Percentiles rank a stretch among this genome's conserved stretches.
These are phyloP conservation scores for Sugiyamaella mastotermitis DNA, from an alignment of 805 yeast genomes.

Conservation along the genomic window DNA sequence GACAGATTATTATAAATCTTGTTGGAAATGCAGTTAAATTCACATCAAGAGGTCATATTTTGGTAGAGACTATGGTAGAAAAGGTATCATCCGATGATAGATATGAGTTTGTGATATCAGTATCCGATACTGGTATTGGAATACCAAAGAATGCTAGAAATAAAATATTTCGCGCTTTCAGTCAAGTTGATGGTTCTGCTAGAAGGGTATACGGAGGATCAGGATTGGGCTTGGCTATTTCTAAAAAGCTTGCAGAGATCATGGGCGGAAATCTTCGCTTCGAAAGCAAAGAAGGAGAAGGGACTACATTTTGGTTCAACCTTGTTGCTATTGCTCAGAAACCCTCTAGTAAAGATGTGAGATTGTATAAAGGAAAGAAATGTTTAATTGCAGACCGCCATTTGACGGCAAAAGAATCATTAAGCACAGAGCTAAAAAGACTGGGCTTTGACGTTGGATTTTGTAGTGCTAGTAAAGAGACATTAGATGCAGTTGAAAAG, in stretches of 20 bases:
- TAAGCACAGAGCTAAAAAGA: slow-evolving; percentile 31
- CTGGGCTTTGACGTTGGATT: slow-evolving; percentile 32
- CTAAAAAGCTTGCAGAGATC: slow-evolving; percentile 41
- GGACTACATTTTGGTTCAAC: slow-evolving; percentile 41
- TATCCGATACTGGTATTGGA: slow-evolving; percentile 50
- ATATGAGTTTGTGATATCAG: slow-evolving; percentile 36
- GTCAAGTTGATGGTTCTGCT: slow-evolving; percentile 52
- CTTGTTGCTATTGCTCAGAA: slow-evolving; percentile 29
- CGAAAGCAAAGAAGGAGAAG: slow-evolving; percentile 41
- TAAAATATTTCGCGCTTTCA: slow-evolving; percentile 44
- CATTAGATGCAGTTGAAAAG: slow-evolving; percentile 14
- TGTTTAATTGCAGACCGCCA: slow-evolving; percentile 33
- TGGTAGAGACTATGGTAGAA: slow-evolving; percentile 29
- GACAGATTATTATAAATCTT: slow-evolving; percentile 47
- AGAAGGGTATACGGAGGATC: slow-evolving; percentile 48
- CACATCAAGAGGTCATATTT: slow-evolving; percentile 39
- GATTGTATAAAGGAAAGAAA: slow-evolving; percentile 17
- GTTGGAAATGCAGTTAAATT: slow-evolving; percentile 52
- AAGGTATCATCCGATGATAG: slow-evolving; percentile 32
- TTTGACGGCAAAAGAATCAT: slow-evolving; percentile 30
- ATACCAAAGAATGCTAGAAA: slow-evolving; percentile 40
- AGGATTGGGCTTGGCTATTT: slow-evolving; percentile 45
- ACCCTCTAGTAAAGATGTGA: slow-evolving; percentile 22
- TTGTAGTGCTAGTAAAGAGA: slow-evolving; percentile 19
- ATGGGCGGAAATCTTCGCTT: slow-evolving; percentile 45